Evolutionary conservation across 805 yeast genomes (phyloP).

Genomic region (Saturnispora hagleri): DNA sequence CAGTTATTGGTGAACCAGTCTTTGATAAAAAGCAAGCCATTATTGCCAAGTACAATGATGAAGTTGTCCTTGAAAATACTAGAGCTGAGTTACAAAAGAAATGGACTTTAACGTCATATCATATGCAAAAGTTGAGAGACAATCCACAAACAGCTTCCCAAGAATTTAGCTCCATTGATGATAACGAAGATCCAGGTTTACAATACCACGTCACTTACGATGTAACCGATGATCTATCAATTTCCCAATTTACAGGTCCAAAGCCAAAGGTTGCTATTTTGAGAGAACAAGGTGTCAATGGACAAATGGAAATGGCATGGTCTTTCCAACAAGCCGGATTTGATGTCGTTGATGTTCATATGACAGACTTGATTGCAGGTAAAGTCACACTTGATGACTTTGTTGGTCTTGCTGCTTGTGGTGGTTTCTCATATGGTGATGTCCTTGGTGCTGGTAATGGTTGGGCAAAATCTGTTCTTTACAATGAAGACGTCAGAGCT

Average conservation of each 20-base stretch:
- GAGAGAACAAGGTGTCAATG: conserved; percentile 98
- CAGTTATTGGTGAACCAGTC: conserved; percentile 63
- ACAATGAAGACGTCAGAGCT: conserved; percentile 63
- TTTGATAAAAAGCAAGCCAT: conserved; percentile 40
- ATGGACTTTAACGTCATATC: conserved; percentile 86
- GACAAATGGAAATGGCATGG: conserved; percentile 98
- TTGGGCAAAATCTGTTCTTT: conserved; percentile 95
- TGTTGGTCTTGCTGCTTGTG: conserved; percentile 95
- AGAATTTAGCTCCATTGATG: conserved; percentile 66
- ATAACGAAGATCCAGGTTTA: conserved; percentile 86
- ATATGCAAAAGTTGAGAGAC: conserved; percentile 86
- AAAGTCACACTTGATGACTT: conserved; percentile 65
- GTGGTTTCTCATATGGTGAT: conserved; percentile 98
- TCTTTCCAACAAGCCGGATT: conserved; percentile 92
- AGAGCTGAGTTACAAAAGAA: conserved; percentile 68
- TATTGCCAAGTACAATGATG: conserved; percentile 38
- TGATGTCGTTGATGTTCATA: conserved; percentile 88
- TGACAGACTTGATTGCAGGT: conserved; percentile 83
- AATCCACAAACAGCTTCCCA: conserved; percentile 86
- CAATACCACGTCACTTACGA: conserved; percentile 68
- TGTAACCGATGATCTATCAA: conserved; percentile 40
- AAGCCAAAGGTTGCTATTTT: conserved; percentile 90
- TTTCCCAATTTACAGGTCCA: conserved; percentile 25
- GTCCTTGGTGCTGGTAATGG: conserved; percentile 98
- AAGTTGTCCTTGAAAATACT: conserved; percentile 38